Conservation (phyloP, 2,329 filamentous ascomycete species). For the Pochonia chlamydosporia region DNA sequence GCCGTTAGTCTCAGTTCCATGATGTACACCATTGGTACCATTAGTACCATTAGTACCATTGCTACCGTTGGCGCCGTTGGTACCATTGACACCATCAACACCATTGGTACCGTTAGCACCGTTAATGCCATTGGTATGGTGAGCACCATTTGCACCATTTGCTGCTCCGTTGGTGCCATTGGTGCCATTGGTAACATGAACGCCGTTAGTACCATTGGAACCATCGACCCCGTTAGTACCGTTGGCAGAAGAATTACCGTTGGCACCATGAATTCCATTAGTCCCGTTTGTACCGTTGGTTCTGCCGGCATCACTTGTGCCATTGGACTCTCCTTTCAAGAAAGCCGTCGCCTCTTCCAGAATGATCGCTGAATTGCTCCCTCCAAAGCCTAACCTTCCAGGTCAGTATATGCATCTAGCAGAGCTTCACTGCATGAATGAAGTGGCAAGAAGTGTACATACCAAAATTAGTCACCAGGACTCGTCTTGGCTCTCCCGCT, state of each 20-base stretch:
- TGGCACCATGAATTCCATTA: no score
- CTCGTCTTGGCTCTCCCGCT: conserved; percentile 10
- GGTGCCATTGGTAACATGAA: not conserved
- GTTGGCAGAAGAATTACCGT: no score
- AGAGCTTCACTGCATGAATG: no score
- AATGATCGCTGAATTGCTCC: conserved; percentile 17
- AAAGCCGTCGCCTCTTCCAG: conserved; percentile 4
- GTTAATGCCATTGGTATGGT: not conserved
- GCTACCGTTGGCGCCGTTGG: not conserved
- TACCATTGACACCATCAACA: not conserved
- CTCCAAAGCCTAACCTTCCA: conserved; percentile 14
- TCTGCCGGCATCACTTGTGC: no score
- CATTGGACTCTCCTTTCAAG: no score
- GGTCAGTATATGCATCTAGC: no score
- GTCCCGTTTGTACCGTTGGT: no score
- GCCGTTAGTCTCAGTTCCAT: not conserved
- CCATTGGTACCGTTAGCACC: not conserved
- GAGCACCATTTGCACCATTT: not conserved
- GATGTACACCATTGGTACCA: not conserved
- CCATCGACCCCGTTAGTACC: no score
- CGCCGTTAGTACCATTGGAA: not conserved
- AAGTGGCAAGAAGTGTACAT: not conserved
- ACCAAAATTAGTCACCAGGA: conserved; percentile 20
- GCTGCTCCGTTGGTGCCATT: no score
- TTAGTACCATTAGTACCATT: not conserved